These are phyloP conservation scores for Trametes cubensis DNA, from an alignment of 768 basidiomycete species.

Conservation along the genomic window DNA sequence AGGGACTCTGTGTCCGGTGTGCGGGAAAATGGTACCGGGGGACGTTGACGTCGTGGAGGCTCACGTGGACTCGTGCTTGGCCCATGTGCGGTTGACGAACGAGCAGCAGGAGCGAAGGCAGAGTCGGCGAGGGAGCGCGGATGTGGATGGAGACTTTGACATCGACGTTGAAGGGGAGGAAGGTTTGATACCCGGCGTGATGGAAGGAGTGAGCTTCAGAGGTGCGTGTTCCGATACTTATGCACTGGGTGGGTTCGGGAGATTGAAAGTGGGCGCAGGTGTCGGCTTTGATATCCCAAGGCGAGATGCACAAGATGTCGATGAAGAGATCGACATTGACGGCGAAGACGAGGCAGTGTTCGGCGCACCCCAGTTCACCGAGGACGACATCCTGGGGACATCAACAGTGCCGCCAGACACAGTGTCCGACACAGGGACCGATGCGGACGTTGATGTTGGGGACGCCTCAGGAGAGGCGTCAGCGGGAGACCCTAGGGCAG, in stretches of 20 bases:
- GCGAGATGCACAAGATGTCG: conserved; percentile 60
- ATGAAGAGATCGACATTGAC: conserved; percentile 81
- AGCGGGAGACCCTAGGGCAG: conserved; percentile 29
- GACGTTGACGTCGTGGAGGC: conserved; percentile 76
- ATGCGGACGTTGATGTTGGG: conserved; percentile 47
- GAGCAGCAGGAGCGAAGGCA: conserved; percentile 40
- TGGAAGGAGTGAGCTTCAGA: conserved; percentile 39
- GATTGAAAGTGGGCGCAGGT: conserved; percentile 40
- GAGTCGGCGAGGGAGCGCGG: conserved; percentile 34
- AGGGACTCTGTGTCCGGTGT: conserved; percentile 71
- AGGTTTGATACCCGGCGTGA: conserved; percentile 27
- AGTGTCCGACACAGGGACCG: conserved; percentile 16
- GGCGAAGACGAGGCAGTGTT: conserved; percentile 71
- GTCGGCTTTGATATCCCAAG: conserved; percentile 73
- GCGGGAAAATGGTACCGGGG: conserved; percentile 56
- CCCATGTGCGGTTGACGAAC: conserved; percentile 51
- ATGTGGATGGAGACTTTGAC: conserved; percentile 40
- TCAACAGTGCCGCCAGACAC: background rate
- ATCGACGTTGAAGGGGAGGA: conserved; percentile 46
- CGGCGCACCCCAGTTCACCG: conserved; percentile 76
- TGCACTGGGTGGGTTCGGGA: no score
- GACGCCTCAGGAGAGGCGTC: conserved; percentile 39
- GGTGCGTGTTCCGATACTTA: conserved; percentile 26
- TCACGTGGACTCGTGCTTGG: conserved; percentile 81
- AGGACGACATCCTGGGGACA: conserved; percentile 61